These are phyloP conservation scores for Oidium heveae DNA, from an alignment of 2,329 filamentous ascomycete species.

Conservation along the genomic window DNA sequence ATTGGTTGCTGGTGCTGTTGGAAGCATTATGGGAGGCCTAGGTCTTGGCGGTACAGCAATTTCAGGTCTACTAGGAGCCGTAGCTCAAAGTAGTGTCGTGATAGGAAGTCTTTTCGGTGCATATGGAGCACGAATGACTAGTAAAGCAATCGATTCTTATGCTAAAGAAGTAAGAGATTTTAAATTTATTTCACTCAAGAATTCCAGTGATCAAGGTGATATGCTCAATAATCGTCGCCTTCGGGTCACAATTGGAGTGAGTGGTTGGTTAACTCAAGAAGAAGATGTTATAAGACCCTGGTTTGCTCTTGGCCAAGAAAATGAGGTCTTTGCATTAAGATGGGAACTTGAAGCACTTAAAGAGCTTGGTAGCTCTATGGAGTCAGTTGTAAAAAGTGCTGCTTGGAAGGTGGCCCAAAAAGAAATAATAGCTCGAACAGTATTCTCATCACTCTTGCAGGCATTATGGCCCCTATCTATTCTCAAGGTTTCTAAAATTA, in stretches of 20 bases:
- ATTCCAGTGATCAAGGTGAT: constrained; percentile 19
- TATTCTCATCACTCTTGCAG: constrained; percentile 40
- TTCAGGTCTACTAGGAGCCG: constrained; percentile 51
- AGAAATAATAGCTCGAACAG: constrained; percentile 33
- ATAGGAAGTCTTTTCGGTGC: constrained; percentile 77
- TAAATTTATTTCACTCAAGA: constrained; percentile 52
- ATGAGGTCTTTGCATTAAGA: constrained; percentile 58
- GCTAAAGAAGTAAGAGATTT: constrained; percentile 72
- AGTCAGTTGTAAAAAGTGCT: constrained; percentile 49
- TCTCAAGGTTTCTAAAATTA: constrained; percentile 36
- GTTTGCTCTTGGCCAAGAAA: constrained; percentile 44
- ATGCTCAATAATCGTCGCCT: constrained; percentile 37
- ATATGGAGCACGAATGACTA: constrained; percentile 63
- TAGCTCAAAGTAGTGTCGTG: constrained; percentile 55
- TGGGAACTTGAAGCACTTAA: constrained; percentile 61
- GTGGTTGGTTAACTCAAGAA: constrained; percentile 53
- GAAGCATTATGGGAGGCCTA: constrained; percentile 50
- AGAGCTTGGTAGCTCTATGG: constrained; percentile 54
- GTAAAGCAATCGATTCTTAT: constrained; percentile 74
- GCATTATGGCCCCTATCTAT: constrained; percentile 47
- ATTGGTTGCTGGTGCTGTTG: constrained; percentile 54
- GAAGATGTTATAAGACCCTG: constrained; percentile 55
- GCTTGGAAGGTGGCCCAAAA: constrained; percentile 55
- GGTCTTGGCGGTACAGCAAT: constrained; percentile 51
- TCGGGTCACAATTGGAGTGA: constrained; percentile 59